Percentiles rank a stretch among this genome's conserved stretches.
Conservation (phyloP, 257 asterid genomes). For the Henckelia pumila region DNA sequence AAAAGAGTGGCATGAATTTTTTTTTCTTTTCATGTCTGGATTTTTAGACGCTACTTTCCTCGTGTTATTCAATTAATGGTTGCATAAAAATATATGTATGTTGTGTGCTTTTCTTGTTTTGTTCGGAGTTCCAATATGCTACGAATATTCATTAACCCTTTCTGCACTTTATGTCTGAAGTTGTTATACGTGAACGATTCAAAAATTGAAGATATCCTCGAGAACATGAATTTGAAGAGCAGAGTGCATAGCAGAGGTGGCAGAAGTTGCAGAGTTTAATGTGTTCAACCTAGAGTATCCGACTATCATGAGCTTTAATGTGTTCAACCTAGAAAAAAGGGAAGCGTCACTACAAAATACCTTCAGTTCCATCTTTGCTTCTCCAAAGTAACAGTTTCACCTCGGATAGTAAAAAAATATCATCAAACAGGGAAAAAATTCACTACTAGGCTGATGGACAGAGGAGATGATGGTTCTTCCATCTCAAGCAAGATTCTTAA, state of each 20-base stretch:
- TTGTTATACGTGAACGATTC: conserved; percentile 66
- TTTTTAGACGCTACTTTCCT: not conserved
- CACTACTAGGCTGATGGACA: conserved; percentile 94
- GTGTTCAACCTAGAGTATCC: no score
- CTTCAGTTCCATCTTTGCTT: conserved; percentile 73
- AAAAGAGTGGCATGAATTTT: no score
- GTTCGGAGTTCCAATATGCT: not conserved
- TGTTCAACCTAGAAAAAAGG: no score
- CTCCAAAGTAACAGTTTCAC: conserved; percentile 87
- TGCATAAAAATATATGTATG: no score
- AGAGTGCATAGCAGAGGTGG: conserved; percentile 46
- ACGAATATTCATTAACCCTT: not conserved
- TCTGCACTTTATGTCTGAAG: conserved; percentile 14
- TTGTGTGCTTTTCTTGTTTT: not conserved
- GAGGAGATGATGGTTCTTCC: conserved; percentile 93
- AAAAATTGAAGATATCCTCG: conserved; percentile 43
- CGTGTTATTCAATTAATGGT: not conserved
- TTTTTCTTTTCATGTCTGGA: not conserved
- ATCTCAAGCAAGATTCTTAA: conserved; percentile 84
- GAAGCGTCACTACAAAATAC: no score
- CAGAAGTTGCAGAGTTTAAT: no score
- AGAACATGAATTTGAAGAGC: conserved; percentile 52
- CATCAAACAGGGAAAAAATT: conserved; percentile 84
- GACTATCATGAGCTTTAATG: no score
- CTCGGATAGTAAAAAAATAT: conserved; percentile 76